These are phyloP conservation scores for Trichocladium uniseriatum DNA, from an alignment of 495 filamentous ascomycete genomes.

Conservation along the genomic window DNA sequence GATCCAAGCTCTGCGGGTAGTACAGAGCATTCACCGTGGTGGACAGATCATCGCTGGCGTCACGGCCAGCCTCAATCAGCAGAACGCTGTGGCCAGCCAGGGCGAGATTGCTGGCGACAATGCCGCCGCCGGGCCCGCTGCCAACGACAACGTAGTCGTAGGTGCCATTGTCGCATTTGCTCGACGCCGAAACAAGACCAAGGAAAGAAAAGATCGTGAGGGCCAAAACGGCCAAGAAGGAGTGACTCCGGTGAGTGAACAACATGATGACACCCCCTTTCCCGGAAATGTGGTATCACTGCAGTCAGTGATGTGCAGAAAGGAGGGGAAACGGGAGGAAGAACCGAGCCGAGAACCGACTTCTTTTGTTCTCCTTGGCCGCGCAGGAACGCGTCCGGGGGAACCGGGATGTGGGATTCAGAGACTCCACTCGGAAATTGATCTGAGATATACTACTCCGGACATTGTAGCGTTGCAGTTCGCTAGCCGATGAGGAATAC, in stretches of 20 bases:
- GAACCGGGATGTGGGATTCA: background rate
- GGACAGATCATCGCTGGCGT: constrained; percentile 31
- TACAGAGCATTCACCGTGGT: constrained; percentile 28
- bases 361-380: background rate
- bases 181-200: background rate
- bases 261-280: too few species aligned
- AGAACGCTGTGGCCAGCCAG: constrained; percentile 48
- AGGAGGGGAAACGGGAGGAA: background rate
- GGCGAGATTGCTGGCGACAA: constrained; percentile 51
- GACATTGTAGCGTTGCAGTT: too few species aligned
- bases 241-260: constrained; percentile 1
- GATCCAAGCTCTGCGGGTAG: constrained; percentile 28
- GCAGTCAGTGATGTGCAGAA: background rate
- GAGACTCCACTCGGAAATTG: too few species aligned
- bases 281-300: too few species aligned
- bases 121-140: constrained; percentile 54
- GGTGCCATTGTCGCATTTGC: background rate
- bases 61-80: constrained; percentile 54
- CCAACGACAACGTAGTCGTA: constrained; percentile 61
- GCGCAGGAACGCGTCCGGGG: background rate
- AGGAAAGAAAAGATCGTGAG: constrained; percentile 5
- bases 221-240: constrained; percentile 7
- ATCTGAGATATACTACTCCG: too few species aligned
- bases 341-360: background rate
- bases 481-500: too few species aligned